Percentiles rank a stretch among this genome's conserved stretches.
Evolutionary conservation across 768 basidiomycete genomes (phyloP).

Genomic region (Macrocybe gigantea): DNA sequence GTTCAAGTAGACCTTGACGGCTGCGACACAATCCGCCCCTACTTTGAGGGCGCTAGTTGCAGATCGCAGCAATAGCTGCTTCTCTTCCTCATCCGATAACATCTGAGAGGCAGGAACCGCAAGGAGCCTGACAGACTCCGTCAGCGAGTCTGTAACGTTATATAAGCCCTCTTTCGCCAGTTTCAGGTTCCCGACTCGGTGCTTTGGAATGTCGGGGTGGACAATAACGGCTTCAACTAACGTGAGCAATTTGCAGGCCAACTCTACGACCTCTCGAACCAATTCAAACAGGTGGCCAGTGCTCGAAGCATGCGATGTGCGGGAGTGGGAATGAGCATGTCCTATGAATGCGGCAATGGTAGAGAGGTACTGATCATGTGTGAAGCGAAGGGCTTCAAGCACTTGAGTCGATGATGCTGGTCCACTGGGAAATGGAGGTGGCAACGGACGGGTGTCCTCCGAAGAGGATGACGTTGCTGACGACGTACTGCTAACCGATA

Average conservation of each 20-base stretch:
- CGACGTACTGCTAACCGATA: conserved; percentile 66
- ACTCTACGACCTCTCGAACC: conserved; percentile 90
- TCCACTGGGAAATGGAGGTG: conserved; percentile 65
- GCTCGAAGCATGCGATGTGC: conserved; percentile 85
- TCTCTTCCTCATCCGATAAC: conserved; percentile 78
- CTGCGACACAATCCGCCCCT: conserved; percentile 82
- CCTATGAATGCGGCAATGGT: conserved; percentile 97
- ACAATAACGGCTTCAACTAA: conserved; percentile 86
- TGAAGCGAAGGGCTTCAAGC: conserved; percentile 69
- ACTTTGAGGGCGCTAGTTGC: conserved; percentile 86
- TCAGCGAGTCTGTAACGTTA: conserved; percentile 77
- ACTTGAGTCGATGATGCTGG: conserved; percentile 65
- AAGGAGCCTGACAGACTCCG: conserved; percentile 79
- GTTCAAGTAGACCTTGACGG: conserved; percentile 78
- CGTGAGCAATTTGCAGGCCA: conserved; percentile 85
- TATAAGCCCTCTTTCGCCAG: conserved; percentile 78
- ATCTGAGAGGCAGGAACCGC: conserved; percentile 43
- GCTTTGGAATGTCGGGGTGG: conserved; percentile 61
- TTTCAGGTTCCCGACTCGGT: conserved; percentile 61
- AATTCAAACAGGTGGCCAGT: conserved; percentile 94
- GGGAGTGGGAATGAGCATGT: conserved; percentile 90
- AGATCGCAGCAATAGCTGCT: conserved; percentile 68
- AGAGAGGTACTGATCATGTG: conserved; percentile 87
- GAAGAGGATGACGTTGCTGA: conserved; percentile 70
- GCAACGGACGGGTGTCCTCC: conserved; percentile 44